Conservation (phyloP, 176 grass and related monocot genomes). For the Aegilops longissima region DNA sequence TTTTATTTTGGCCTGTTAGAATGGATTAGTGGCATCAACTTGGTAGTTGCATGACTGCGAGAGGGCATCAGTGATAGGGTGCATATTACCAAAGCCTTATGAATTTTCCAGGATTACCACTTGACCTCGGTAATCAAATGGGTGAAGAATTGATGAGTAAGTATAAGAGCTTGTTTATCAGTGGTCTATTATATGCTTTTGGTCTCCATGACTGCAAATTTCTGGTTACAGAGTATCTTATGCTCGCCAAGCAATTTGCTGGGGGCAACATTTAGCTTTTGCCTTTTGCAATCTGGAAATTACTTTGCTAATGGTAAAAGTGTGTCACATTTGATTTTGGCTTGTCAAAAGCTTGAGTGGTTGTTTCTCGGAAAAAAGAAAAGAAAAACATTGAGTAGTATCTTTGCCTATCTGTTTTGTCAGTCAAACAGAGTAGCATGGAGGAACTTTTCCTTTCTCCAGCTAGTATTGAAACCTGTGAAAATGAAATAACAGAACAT, state of each 20-base stretch:
- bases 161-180: slow-evolving; percentile 10
- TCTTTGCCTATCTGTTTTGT: not conserved
- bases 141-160: slow-evolving; percentile 2
- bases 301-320: slow-evolving; percentile 12
- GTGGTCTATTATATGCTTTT: slow-evolving; percentile 11
- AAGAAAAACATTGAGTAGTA: slow-evolving; percentile 1
- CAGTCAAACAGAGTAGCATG: slow-evolving; percentile 6
- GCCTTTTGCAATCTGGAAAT: not conserved
- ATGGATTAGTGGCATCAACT: not conserved
- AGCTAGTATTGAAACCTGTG: not conserved
- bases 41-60: slow-evolving; percentile 5
- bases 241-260: slow-evolving; percentile 10
- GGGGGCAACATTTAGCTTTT: slow-evolving; percentile 8
- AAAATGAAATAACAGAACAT: not conserved
- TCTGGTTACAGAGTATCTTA: slow-evolving; percentile 12
- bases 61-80: not conserved
- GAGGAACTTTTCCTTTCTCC: slow-evolving; percentile 9
- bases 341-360: not conserved
- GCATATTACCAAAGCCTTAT: slow-evolving; percentile 7
- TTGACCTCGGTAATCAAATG: slow-evolving; percentile 17
- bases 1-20: not conserved
- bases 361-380: not conserved
- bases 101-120: slow-evolving; percentile 19
- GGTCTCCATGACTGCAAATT: not conserved
- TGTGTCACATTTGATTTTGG: slow-evolving; percentile 15